A percentile compares a stretch with the other conserved stretches of the same genome.
These are phyloP conservation scores for Lepiota subincarnata DNA, from an alignment of 768 basidiomycete species.

Conservation along the genomic window DNA sequence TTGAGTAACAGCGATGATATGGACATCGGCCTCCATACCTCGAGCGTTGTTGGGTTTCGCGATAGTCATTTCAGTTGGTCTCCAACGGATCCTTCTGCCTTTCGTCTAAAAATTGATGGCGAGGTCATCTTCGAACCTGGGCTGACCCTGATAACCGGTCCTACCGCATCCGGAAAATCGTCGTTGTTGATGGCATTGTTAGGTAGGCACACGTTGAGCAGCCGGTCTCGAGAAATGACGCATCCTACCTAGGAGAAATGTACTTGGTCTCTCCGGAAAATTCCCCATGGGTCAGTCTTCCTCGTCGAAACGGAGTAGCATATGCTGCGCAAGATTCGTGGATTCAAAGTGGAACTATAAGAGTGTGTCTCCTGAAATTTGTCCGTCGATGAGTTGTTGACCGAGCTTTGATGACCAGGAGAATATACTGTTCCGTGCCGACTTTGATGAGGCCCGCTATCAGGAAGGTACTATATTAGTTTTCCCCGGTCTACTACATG, in stretches of 20 bases:
- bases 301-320: conserved; percentile 60
- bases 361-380: conserved; percentile 24
- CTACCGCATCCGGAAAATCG: conserved; percentile 62
- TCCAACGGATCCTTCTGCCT: conserved; percentile 34
- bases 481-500: neutral
- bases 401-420: conserved; percentile 31
- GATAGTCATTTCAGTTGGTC: conserved; percentile 59
- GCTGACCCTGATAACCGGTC: conserved; percentile 54
- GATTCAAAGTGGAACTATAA: conserved; percentile 74
- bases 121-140: conserved; percentile 52
- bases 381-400: neutral
- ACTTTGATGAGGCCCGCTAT: conserved; percentile 73
- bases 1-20: conserved; percentile 26
- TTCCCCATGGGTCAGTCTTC: conserved; percentile 62
- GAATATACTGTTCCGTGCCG: conserved; percentile 75
- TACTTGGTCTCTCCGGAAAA: conserved; percentile 48
- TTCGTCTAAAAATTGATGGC: conserved; percentile 46
- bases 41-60: conserved; percentile 45
- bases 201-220: conserved; percentile 2
- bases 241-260: conserved; percentile 44
- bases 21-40: neutral
- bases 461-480: conserved; percentile 37
- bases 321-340: conserved; percentile 82
- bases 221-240: neutral
- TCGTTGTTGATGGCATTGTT: conserved; percentile 20